Evolutionary conservation across 1,284 basidiomycete genomes (phyloP).

Genomic region (Athelia sp.): DNA sequence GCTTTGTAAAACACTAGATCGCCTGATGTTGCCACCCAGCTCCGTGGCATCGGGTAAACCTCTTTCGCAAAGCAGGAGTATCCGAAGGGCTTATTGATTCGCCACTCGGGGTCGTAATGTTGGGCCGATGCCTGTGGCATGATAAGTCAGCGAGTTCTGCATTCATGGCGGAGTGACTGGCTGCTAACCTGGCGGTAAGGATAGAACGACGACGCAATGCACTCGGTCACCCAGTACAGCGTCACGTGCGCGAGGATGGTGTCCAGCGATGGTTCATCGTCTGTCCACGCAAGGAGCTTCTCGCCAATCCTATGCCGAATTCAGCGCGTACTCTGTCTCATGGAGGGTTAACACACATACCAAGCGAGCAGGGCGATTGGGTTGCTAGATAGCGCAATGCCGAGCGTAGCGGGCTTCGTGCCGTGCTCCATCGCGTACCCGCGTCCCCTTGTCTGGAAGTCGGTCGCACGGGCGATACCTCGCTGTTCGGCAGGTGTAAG

Average conservation of each 20-base stretch:
- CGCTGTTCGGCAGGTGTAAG: not conserved
- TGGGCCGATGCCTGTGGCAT: not conserved
- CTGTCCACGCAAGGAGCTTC: conserved; percentile 9
- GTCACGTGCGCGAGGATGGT: conserved; percentile 7
- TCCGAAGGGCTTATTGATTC: not conserved
- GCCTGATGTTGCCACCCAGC: not conserved
- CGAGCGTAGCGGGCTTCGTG: conserved; percentile 5
- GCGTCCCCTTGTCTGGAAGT: not conserved
- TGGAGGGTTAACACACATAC: conserved; percentile 1
- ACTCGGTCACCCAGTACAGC: conserved; percentile 9
- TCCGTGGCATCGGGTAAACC: not conserved
- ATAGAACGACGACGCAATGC: conserved; percentile 8
- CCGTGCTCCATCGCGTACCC: conserved; percentile 5
- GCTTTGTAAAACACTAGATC: not conserved
- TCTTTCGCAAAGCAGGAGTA: not conserved
- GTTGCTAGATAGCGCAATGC: conserved; percentile 8
- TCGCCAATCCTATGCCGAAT: conserved; percentile 5
- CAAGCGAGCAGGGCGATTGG: conserved; percentile 11
- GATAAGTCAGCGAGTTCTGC: too few relatives aligned
- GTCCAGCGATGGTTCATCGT: conserved; percentile 6
- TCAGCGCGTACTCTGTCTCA: not conserved
- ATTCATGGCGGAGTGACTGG: not conserved
- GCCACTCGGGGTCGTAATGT: not conserved
- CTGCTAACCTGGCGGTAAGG: conserved; percentile 7
- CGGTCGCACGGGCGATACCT: not conserved